Conservation (phyloP, 2,329 filamentous ascomycete genomes). For the Ramichloridium luteum region DNA sequence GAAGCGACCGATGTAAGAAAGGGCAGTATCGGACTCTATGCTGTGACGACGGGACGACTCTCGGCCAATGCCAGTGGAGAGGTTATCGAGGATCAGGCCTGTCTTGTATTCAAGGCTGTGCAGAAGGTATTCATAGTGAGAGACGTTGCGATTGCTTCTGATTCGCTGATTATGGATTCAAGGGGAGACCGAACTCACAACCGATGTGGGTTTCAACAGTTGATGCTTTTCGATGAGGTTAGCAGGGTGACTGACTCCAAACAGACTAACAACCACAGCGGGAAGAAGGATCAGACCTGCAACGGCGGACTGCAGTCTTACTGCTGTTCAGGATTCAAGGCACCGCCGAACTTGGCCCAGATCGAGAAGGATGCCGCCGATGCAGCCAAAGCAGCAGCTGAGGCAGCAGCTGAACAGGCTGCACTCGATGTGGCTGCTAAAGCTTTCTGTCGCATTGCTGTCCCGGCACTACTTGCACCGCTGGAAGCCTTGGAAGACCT, state of each 20-base stretch:
- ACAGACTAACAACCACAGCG: slow-evolving; percentile 21
- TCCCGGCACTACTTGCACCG: slow-evolving; percentile 20
- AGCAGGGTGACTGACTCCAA: no score
- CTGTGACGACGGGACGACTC: slow-evolving; percentile 14
- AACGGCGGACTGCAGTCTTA: slow-evolving; percentile 14
- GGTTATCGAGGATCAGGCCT: slow-evolving; percentile 21
- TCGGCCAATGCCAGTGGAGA: slow-evolving; percentile 22
- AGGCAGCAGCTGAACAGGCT: slow-evolving; percentile 18
- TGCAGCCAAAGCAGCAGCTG: slow-evolving; percentile 17
- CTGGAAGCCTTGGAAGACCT: slow-evolving; percentile 6
- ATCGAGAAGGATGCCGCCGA: slow-evolving; percentile 16
- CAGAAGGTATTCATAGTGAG: no score
- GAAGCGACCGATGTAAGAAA: slow-evolving; percentile 20
- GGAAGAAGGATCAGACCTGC: slow-evolving; percentile 23
- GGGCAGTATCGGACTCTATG: slow-evolving; percentile 20
- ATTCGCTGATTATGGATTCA: no score
- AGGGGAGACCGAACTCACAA: slow-evolving; percentile 22
- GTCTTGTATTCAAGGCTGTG: slow-evolving; percentile 21
- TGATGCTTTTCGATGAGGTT: no score
- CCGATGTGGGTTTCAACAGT: no score
- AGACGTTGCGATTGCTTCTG: no score
- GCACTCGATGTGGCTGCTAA: slow-evolving; percentile 27
- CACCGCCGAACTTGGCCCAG: slow-evolving; percentile 8
- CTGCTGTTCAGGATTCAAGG: slow-evolving; percentile 22
- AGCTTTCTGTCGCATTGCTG: slow-evolving; percentile 25